Evolutionary conservation across 352 stramenopile species (phyloP), one percentile per base, ranked within the genome.

Genomic region (Pythium dissimile): DNA sequence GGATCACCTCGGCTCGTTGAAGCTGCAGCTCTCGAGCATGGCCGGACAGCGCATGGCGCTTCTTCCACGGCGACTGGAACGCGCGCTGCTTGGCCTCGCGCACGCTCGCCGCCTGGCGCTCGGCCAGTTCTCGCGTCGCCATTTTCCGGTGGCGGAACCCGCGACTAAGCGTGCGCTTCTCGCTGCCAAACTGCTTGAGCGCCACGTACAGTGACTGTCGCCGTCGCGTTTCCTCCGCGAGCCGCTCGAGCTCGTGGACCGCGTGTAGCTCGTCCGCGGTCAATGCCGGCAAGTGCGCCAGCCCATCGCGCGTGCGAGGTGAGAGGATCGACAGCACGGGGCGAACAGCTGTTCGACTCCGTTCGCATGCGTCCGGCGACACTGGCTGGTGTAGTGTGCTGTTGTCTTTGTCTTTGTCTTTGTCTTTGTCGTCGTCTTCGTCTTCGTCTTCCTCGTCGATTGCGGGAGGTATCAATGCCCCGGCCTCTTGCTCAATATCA

Each of bases 251-350:
- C 16, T 66, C 72, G n/a, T 75, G 53, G 46, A 88, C 68, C 12
- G 62, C 63, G 5, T 63, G 45, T 42, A 78, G 44, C 13, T 88
- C 78, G 12, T 64, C 59, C 10, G 60, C 31, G 2, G 34, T 72
- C 20, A 71, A 64, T 21, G 73, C 54, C 2, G 78, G 73, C 3
- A 88, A 38, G 0, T 69, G 67, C 5, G 73, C 67, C 11, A 88
- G 60, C 5, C 61, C 64, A 20, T 70, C 61, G 28, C 65, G 69
- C n/a, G 72, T 85, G 46, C 73, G 53, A 15, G 78, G 75, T 1
- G 75, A 80, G 18, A 88, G 66, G 7, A 67, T 82, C 31, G 54
- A 74, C 20, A 88, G 52, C 11, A 86, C 30, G 12, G 78, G 78
- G 1, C 85, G 55, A 9, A 69, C 34, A 5, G 69, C 9, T 9